Base-by-base conservation (phyloP, 805 yeast species). In the Pichia cabralensis region DNA sequence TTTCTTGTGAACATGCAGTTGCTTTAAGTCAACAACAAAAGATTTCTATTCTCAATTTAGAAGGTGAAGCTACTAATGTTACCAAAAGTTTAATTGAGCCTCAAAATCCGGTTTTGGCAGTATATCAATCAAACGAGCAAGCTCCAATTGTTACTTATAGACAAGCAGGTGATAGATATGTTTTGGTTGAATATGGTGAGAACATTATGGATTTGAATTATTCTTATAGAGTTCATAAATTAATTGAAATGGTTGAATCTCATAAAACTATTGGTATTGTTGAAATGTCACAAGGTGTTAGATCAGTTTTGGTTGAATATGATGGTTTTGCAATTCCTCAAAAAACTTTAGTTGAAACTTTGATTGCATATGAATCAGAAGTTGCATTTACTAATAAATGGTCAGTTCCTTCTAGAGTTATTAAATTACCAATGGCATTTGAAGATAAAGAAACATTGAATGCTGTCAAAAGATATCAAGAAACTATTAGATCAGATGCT, bases 231-330 rank as follows among this genome's bases (percentile, higher is more conserved):
- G 83, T 92, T 36, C 81, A 84, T 58, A 74, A 79, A 49, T 69
- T 89, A 55, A 81, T 81, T 36, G 81, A 79, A 44, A 67, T 74
- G 67, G 94, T 84, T 27, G 61, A 65, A 30, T 63, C 64, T 18
- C 70, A 76, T 45, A 65, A 74, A 39, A 79, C 94, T 20, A 56
- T 62, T 35, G 97, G 96, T 37, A 79, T 89, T 39, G 74, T 84
- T 39, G 97, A 92, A 60, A 84, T 92, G 95, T 85, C 96, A 2
- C 94, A 83, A 47, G 97, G 97, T 63, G 97, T 92, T 22, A 71
- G 97, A 52, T 88, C 97, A 5, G 95, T 92, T 22, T 69, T 89
- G 53, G 72, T 89, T 52, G 95, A 89, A 58, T 92, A 64, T 55
- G 78, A 84, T 53, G 83, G 80, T 30, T 50, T 60, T 26, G 57